Evolutionary conservation across 345 rosid genomes (phyloP).

Genomic region (Nasturtium officinale): DNA sequence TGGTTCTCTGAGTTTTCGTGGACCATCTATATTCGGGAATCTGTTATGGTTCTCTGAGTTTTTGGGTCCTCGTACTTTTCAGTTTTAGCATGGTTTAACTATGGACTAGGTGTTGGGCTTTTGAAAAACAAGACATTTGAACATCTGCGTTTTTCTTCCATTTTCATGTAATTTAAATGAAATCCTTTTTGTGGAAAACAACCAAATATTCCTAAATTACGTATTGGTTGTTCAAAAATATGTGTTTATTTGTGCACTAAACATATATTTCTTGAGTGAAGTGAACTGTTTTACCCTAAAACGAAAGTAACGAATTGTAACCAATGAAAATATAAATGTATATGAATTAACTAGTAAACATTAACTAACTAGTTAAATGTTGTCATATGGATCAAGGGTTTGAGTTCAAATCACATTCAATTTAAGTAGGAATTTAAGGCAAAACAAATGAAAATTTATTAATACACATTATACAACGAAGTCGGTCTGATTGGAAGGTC

Average conservation of each 20-base stretch:
- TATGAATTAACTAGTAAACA: neutral
- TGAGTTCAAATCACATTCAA: neutral
- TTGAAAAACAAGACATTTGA: neutral
- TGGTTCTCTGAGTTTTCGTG: neutral
- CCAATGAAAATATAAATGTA: neutral
- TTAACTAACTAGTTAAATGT: neutral
- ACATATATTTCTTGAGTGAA: neutral
- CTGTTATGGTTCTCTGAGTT: neutral
- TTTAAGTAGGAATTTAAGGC: neutral
- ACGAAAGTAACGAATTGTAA: neutral
- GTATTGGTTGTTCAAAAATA: neutral
- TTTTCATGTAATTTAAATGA: neutral
- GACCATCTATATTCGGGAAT: too few relatives aligned
- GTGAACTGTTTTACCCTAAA: neutral
- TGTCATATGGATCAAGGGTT: neutral
- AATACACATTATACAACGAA: slow-evolving; percentile 26
- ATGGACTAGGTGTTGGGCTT: neutral
- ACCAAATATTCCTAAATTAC: neutral
- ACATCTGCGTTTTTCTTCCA: neutral
- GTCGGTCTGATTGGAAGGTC: neutral
- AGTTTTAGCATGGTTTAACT: neutral
- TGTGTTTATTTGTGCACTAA: neutral
- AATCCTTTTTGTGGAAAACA: neutral
- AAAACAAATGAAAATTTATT: too few relatives aligned
- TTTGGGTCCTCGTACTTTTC: neutral